Conservation (phyloP, 331 rosid species). For the Dryas integrifolia region DNA sequence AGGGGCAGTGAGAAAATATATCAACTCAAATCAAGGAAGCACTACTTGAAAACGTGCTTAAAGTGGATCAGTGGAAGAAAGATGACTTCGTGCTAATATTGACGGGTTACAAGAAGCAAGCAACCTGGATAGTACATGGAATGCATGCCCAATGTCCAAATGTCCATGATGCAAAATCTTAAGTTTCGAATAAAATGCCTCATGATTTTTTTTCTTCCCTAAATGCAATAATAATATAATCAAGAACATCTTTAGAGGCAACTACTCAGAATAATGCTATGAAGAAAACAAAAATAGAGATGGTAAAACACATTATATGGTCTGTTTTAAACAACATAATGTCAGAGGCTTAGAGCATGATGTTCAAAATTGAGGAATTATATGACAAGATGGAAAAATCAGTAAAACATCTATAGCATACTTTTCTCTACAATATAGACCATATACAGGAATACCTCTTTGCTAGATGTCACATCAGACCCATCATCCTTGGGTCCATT, state of each 20-base stretch:
- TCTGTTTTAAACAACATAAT: neutral
- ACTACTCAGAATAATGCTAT: neutral
- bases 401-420: neutral
- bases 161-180: neutral
- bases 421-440: constrained; percentile 1
- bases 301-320: neutral
- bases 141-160: neutral
- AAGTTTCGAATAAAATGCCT: neutral
- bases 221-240: neutral
- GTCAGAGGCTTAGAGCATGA: neutral
- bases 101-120: neutral
- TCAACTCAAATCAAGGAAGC: neutral
- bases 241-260: neutral
- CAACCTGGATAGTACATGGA: neutral
- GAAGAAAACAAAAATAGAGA: neutral
- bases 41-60: neutral
- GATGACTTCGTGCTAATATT: neutral
- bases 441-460: constrained; percentile 36
- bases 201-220: neutral
- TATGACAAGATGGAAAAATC: neutral
- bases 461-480: constrained; percentile 31
- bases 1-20: neutral
- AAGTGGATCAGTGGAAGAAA: neutral
- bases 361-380: neutral
- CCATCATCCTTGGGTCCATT: constrained; percentile 27